Evolutionary conservation across 805 yeast genomes (phyloP).

Genomic region (Cyberlindnera japonica): DNA sequence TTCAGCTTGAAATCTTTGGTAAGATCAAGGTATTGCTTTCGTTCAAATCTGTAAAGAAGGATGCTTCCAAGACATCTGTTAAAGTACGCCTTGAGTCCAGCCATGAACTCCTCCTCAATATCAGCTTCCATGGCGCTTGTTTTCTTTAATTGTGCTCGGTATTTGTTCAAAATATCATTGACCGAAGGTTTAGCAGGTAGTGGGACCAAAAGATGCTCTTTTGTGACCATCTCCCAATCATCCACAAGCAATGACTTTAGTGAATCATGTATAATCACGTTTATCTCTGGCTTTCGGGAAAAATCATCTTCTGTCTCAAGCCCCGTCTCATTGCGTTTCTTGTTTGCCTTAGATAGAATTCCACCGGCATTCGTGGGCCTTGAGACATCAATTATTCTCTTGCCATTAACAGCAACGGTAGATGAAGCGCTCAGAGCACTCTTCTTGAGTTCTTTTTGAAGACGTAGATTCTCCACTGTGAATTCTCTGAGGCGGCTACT

Average conservation of each 20-base stretch:
- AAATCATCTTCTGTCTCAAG: constrained; percentile 30
- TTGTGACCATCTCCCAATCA: constrained; percentile 92
- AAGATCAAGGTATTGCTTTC: constrained; percentile 64
- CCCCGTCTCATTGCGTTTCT: constrained; percentile 29
- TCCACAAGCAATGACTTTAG: constrained; percentile 74
- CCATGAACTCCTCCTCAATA: constrained; percentile 61
- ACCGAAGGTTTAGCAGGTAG: constrained; percentile 61
- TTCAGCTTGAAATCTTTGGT: constrained; percentile 34
- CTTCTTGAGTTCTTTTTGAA: constrained; percentile 57
- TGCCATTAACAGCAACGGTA: constrained; percentile 17
- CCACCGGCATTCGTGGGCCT: constrained; percentile 9
- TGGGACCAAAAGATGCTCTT: constrained; percentile 64
- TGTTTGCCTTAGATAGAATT: constrained; percentile 20
- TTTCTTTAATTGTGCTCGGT: constrained; percentile 29
- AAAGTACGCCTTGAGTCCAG: constrained; percentile 71
- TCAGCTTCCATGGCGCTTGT: constrained; percentile 34
- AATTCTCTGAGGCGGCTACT: constrained; percentile 61
- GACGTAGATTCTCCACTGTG: constrained; percentile 62
- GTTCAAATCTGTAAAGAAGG: constrained; percentile 70
- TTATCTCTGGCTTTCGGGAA: constrained; percentile 37
- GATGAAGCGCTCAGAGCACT: constrained; percentile 37
- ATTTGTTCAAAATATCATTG: constrained; percentile 50
- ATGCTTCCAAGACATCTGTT: constrained; percentile 67
- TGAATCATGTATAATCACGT: constrained; percentile 55
- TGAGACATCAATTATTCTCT: constrained; percentile 16